phyloP scores from a whole-genome alignment of 2,329 filamentous ascomycete genomes.

The Cucurbitaria berberidis region DNA sequence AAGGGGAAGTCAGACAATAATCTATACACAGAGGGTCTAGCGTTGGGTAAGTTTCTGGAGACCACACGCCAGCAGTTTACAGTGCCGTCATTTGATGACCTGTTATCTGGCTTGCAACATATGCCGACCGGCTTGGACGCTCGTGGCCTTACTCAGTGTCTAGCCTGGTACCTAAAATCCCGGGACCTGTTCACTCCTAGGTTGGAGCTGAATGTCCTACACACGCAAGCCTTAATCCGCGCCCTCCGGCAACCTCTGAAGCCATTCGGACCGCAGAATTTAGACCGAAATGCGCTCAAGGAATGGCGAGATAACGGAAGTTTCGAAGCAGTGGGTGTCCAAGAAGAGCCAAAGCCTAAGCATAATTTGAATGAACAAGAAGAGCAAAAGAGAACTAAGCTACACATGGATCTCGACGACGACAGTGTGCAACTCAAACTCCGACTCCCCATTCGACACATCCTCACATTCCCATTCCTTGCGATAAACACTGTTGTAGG shows the following conservation, averaged over 20 bases:
- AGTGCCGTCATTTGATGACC: conserved; percentile 28
- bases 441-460: conserved; percentile 17
- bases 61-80: conserved; percentile 5
- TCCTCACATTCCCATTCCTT: conserved; percentile 31
- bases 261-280: conserved; percentile 21
- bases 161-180: conserved; percentile 28
- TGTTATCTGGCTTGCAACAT: conserved; percentile 24
- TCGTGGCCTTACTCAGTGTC: conserved; percentile 24
- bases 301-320: conserved; percentile 26
- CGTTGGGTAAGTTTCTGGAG: conserved; percentile 8
- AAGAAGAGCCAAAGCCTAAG: neutral
- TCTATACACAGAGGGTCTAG: conserved; percentile 18
- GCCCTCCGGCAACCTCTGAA: conserved; percentile 23
- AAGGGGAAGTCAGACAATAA: conserved; percentile 19
- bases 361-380: neutral
- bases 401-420: conserved; percentile 13
- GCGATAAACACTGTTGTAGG: conserved; percentile 17
- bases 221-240: conserved; percentile 29
- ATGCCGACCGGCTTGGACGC: conserved; percentile 29
- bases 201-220: conserved; percentile 35
- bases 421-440: conserved; percentile 12
- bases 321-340: conserved; percentile 13
- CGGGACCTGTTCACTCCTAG: conserved; percentile 22
- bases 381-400: conserved; percentile 2
- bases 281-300: conserved; percentile 21